Evolutionary conservation across 805 yeast genomes (phyloP), one percentile per base, ranked within the genome.

Genomic region (Candida stauntonica): DNA sequence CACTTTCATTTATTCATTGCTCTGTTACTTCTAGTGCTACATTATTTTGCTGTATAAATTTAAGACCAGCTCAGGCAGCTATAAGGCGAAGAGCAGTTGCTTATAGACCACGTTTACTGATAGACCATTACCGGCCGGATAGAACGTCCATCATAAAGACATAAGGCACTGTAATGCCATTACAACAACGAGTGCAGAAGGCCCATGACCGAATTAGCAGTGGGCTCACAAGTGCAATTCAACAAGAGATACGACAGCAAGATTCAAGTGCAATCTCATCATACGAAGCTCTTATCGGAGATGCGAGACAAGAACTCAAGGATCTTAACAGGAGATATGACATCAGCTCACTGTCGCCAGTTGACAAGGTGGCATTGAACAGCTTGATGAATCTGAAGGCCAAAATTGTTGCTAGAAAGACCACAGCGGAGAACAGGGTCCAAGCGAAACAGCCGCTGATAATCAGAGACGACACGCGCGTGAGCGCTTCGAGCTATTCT

Each of bases 201-300:
- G 33, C 39, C 1, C 42, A 40, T 20, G 36, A 39, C 17, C 14
- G 21, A 6, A 26, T 42, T 18, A 41, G 42, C 15, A 21, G 15
- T 7, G 43, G 40, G 5, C 19, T 46, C 17, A 17, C 35, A 7
- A 29, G 33, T 19, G 41, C 41, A 9, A 42, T 46, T 33, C 38
- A 39, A 14, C 42, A 45, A 24, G 59, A 54, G 40, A 53, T 54
- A 9, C 48, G 48, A 24, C 54, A 54, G 31, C 45, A 45, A 27
- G 51, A 48, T 18, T 20, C 33, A 2, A 33, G 33, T 5, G 57
- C 55, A 5, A 13, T 44, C 24, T 16, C 15, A 3, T 33, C 35
- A 9, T 54, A 54, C 31, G 46, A 29, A 3, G 18, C 29, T 1
- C 39, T 54, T 20, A 41, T 54, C 13, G 34, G 29, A 3, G 31